phyloP scores from a whole-genome alignment of 1,284 basidiomycete species.

The Leccinum subfulvum region DNA sequence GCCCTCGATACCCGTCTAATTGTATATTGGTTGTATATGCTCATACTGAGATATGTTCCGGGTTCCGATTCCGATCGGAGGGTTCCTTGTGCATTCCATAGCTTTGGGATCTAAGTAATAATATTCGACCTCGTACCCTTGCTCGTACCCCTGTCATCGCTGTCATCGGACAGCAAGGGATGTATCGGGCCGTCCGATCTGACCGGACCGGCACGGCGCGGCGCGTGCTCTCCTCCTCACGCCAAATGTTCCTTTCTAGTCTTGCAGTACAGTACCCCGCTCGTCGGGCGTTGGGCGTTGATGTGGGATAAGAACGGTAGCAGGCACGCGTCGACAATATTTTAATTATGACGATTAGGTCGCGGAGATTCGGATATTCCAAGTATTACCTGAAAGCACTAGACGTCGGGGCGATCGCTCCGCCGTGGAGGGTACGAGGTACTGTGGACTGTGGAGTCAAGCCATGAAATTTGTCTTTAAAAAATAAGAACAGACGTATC shows the following conservation, averaged over 20 bases:
- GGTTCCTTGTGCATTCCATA: neutral
- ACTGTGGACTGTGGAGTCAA: too few species aligned
- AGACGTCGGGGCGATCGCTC: neutral
- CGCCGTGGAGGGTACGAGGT: neutral
- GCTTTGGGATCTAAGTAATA: neutral
- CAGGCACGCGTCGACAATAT: neutral
- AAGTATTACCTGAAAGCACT: too few species aligned
- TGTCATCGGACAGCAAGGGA: too few species aligned
- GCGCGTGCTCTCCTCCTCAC: too few species aligned
- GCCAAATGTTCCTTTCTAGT: too few species aligned
- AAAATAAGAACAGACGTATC: too few species aligned
- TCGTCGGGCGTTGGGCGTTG: too few species aligned
- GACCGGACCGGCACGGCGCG: neutral
- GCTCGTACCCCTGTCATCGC: too few species aligned
- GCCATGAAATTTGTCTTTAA: too few species aligned
- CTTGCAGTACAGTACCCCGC: too few species aligned
- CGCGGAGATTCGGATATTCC: neutral
- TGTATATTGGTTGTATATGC: conserved; percentile 17
- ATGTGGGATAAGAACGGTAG: too few species aligned
- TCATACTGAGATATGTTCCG: neutral
- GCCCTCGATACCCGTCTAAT: conserved; percentile 1
- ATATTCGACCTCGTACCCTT: too few species aligned
- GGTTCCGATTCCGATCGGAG: neutral
- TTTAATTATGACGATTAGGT: neutral
- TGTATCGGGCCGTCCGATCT: neutral